These are phyloP conservation scores for Stromatinia cepivora DNA, from an alignment of 2,329 filamentous ascomycete genomes.

Conservation along the genomic window DNA sequence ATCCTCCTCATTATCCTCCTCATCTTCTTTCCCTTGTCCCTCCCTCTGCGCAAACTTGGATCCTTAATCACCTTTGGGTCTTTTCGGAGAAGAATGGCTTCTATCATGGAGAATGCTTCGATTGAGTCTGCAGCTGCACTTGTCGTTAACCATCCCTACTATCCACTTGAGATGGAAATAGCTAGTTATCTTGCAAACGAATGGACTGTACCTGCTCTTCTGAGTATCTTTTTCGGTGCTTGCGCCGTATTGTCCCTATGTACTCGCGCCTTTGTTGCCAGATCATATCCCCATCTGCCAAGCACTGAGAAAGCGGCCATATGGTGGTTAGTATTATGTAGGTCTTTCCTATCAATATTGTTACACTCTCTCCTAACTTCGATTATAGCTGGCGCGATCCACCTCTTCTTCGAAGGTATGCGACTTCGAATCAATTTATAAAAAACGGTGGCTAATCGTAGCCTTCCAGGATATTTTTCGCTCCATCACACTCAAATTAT, in stretches of 20 bases:
- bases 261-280: constrained; percentile 56
- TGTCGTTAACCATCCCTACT: constrained; percentile 62
- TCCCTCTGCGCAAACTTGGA: constrained; percentile 2
- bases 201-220: constrained; percentile 57
- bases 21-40: background rate
- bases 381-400: constrained; percentile 37
- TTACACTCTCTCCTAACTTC: background rate
- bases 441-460: background rate
- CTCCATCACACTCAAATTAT: constrained; percentile 48
- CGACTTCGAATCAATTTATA: background rate
- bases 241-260: constrained; percentile 57
- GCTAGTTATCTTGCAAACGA: constrained; percentile 67
- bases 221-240: constrained; percentile 58
- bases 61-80: background rate
- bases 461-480: constrained; percentile 48
- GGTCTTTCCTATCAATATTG: constrained; percentile 36
- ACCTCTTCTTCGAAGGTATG: constrained; percentile 42
- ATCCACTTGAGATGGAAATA: constrained; percentile 64
- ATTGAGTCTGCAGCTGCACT: constrained; percentile 24
- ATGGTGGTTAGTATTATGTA: constrained; percentile 76
- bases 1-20: background rate
- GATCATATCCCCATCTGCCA: constrained; percentile 53
- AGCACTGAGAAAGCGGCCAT: constrained; percentile 58
- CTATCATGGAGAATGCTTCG: constrained; percentile 31
- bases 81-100: constrained; percentile 26